Evolutionary conservation across 2,329 filamentous ascomycete genomes (phyloP).

Genomic region (Hypoxylon sp.): DNA sequence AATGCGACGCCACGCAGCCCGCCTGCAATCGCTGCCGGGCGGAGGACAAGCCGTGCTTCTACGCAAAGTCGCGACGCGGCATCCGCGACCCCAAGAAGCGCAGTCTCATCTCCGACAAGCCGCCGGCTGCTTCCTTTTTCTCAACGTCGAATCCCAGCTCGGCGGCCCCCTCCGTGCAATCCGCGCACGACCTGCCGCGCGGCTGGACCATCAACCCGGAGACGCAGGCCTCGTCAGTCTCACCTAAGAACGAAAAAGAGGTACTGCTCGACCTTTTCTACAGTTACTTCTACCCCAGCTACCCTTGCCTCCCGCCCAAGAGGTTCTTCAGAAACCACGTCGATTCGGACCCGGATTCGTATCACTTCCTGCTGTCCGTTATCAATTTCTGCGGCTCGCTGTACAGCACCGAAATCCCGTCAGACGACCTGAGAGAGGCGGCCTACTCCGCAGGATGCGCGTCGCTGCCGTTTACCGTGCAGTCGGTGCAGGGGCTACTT

Average conservation of each 20-base stretch:
- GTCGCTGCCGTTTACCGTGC: constrained; percentile 49
- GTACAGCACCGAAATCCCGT: constrained; percentile 48
- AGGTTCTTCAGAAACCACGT: constrained; percentile 49
- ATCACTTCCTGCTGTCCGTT: constrained; percentile 51
- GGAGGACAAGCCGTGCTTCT: constrained; percentile 59
- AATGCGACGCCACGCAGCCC: constrained; percentile 60
- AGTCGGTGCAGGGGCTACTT: constrained; percentile 52
- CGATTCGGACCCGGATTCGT: constrained; percentile 51
- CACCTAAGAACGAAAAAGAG: constrained; percentile 40
- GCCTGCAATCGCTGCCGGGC: constrained; percentile 56
- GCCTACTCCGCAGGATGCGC: constrained; percentile 51
- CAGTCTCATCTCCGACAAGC: constrained; percentile 50
- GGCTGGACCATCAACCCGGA: constrained; percentile 41
- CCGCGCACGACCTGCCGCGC: constrained; percentile 40
- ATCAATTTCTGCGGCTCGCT: constrained; percentile 56
- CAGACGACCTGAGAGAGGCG: constrained; percentile 50
- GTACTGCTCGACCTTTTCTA: constrained; percentile 43
- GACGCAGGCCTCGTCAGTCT: constrained; percentile 42
- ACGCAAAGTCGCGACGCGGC: constrained; percentile 61
- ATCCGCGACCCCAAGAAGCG: constrained; percentile 53
- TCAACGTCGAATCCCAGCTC: constrained; percentile 42
- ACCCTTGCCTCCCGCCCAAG: constrained; percentile 53
- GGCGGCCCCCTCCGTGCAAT: constrained; percentile 34
- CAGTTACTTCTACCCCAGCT: constrained; percentile 50
- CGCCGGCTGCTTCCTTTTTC: constrained; percentile 40